phyloP scores from a whole-genome alignment of 495 filamentous ascomycete genomes.

The Lichina pygmaea region DNA sequence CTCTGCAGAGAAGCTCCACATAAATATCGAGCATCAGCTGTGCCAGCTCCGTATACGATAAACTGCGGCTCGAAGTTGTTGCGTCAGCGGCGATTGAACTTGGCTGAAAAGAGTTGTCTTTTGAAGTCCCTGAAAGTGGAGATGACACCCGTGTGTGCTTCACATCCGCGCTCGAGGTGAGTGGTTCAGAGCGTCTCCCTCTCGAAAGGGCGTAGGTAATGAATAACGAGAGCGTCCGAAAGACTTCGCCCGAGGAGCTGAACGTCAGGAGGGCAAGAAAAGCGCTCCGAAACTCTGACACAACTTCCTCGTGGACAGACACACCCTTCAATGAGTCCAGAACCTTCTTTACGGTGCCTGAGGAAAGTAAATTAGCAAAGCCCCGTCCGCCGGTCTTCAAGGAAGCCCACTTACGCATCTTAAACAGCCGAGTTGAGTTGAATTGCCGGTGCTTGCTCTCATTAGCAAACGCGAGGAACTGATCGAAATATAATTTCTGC shows the following conservation, averaged over 20 bases:
- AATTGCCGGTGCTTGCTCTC: slow-evolving; percentile 78
- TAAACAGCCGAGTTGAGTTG: slow-evolving; percentile 55
- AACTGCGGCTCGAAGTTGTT: background rate
- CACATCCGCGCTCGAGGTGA: too few relatives aligned
- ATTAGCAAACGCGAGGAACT: slow-evolving; percentile 61
- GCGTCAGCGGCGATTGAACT: too few relatives aligned
- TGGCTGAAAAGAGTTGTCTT: too few relatives aligned
- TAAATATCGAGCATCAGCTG: slow-evolving; percentile 59
- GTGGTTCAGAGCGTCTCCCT: background rate
- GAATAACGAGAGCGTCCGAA: slow-evolving; percentile 70
- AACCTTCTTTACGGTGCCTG: slow-evolving; percentile 72
- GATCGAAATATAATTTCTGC: slow-evolving; percentile 71
- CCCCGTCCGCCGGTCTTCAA: too few relatives aligned
- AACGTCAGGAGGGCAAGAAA: slow-evolving; percentile 53
- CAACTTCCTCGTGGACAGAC: slow-evolving; percentile 36
- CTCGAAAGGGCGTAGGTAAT: slow-evolving; percentile 81
- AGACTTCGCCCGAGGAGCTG: slow-evolving; percentile 53
- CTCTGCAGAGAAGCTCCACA: slow-evolving; percentile 52
- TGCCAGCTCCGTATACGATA: slow-evolving; percentile 27
- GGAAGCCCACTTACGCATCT: slow-evolving; percentile 51
- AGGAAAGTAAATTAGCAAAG: slow-evolving; percentile 2
- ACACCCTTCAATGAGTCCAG: slow-evolving; percentile 74
- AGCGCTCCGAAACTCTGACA: slow-evolving; percentile 48
- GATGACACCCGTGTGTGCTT: too few relatives aligned
- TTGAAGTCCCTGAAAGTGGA: too few relatives aligned